A percentile compares a stretch with the other conserved stretches of the same genome.
Conservation (phyloP, 2,329 filamentous ascomycete species). For the Diaporthe ampelina region DNA sequence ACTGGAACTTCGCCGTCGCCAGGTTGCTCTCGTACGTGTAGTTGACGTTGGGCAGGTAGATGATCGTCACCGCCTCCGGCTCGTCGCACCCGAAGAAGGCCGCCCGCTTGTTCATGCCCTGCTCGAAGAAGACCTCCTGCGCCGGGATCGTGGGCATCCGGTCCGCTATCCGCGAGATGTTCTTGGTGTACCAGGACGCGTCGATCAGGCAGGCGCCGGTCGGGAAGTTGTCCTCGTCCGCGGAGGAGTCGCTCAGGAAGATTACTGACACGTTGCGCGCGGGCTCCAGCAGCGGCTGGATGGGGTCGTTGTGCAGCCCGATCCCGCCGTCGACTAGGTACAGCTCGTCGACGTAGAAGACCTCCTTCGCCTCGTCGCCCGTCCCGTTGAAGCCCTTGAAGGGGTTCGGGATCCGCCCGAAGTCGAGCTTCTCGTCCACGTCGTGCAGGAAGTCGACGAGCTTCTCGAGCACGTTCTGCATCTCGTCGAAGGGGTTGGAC, state of each 20-base stretch:
- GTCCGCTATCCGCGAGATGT: constrained; percentile 12
- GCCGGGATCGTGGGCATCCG: constrained; percentile 22
- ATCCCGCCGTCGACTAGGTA: constrained; percentile 31
- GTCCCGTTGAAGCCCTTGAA: constrained; percentile 30
- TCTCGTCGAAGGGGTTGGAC: not conserved
- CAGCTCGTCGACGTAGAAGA: constrained; percentile 18
- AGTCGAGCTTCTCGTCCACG: constrained; percentile 15
- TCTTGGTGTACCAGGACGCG: constrained; percentile 8
- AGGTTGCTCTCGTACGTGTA: constrained; percentile 31
- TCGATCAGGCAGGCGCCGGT: constrained; percentile 1
- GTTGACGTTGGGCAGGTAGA: constrained; percentile 31
- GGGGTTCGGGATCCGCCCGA: constrained; percentile 21
- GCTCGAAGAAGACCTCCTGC: not conserved
- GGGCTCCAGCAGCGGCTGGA: constrained; percentile 10
- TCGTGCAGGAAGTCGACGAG: constrained; percentile 5
- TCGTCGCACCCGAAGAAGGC: constrained; percentile 30
- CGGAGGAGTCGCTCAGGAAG: constrained; percentile 22
- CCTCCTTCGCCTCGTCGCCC: constrained; percentile 22
- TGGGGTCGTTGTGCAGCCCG: constrained; percentile 11
- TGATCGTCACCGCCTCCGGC: constrained; percentile 30
- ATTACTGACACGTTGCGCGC: constrained; percentile 26
- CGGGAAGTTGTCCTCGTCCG: constrained; percentile 19
- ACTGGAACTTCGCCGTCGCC: constrained; percentile 2
- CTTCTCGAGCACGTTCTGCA: constrained; percentile 2
- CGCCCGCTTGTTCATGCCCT: constrained; percentile 18